Conservation (phyloP, 2,329 filamentous ascomycete genomes). For the Phaeoacremonium minimum region DNA sequence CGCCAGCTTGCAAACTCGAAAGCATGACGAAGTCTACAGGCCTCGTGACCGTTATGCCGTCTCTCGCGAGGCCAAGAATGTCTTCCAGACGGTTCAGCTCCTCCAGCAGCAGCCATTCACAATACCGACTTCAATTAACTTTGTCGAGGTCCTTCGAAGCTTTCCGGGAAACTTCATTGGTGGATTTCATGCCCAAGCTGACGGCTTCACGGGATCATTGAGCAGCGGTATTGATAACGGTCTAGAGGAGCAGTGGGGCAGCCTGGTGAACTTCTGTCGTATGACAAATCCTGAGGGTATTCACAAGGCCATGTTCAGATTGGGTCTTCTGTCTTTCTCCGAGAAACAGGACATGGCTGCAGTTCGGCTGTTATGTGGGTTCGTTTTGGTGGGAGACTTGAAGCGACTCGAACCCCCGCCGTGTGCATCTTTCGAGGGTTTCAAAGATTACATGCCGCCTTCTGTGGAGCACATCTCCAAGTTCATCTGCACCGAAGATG, state of each 20-base stretch:
- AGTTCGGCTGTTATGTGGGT: background rate
- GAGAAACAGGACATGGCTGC: conserved; percentile 7
- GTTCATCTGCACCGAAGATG: no score
- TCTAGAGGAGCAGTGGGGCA: conserved; percentile 35
- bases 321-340: conserved; percentile 38
- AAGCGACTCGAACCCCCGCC: background rate
- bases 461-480: no score
- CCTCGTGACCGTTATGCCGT: background rate
- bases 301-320: conserved; percentile 38
- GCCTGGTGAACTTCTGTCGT: conserved; percentile 31
- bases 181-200: no score
- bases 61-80: background rate
- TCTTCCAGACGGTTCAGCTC: conserved; percentile 1
- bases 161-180: no score
- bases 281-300: no score
- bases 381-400: background rate
- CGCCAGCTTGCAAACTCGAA: no score
- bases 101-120: no score
- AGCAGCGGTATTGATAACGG: no score
- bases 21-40: background rate
- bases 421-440: background rate
- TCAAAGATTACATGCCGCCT: no score
- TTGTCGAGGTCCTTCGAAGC: no score
- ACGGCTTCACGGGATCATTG: no score
- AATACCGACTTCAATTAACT: no score